Evolutionary conservation across 2,329 filamentous ascomycete genomes (phyloP).

Genomic region (Chaetomiaceae sp.): DNA sequence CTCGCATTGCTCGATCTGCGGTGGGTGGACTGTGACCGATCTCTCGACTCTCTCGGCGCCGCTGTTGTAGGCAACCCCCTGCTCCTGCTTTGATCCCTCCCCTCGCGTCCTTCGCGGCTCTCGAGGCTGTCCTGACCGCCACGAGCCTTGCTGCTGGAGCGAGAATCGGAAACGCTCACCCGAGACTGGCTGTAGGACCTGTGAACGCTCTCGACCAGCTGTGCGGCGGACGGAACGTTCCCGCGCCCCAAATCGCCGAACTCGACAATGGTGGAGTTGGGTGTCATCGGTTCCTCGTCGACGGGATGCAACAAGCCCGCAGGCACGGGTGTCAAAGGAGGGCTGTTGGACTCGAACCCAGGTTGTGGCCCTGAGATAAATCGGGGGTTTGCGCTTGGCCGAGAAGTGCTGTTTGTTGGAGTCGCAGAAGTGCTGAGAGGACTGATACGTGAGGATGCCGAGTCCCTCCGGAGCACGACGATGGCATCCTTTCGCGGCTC

Average conservation of each 20-base stretch:
- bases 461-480: background rate
- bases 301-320: background rate
- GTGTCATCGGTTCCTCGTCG: constrained; percentile 8
- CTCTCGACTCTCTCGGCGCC: background rate
- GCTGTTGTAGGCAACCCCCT: background rate
- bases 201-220: constrained; percentile 5
- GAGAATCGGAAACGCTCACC: background rate
- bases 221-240: constrained; percentile 2
- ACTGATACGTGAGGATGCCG: background rate
- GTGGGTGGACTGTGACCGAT: constrained; percentile 5
- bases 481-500: constrained; percentile 1
- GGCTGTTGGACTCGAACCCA: background rate
- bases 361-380: background rate
- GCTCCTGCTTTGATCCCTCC: background rate
- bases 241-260: constrained; percentile 7
- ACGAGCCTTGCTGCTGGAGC: background rate
- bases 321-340: background rate
- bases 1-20: background rate
- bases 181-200: constrained; percentile 1
- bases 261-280: constrained; percentile 12
- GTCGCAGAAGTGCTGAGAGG: background rate
- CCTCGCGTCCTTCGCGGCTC: background rate
- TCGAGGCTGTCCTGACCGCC: background rate
- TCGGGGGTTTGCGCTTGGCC: background rate
- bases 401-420: background rate